These are phyloP conservation scores for Starmera caribaea DNA, from an alignment of 805 yeast species.

Conservation along the genomic window DNA sequence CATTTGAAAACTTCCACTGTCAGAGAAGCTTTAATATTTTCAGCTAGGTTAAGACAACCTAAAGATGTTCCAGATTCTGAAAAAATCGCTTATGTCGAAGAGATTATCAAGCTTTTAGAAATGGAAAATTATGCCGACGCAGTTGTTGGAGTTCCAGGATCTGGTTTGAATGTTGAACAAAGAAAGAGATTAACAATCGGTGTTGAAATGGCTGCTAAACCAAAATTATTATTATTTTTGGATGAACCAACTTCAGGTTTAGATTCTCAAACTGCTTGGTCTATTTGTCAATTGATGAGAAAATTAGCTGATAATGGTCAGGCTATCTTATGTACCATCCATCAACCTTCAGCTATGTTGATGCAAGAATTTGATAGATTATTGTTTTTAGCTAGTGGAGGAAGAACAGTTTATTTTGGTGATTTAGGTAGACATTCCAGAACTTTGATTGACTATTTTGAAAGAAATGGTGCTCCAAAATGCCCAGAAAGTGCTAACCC, in stretches of 20 bases:
- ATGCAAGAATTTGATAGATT: slow-evolving; percentile 61
- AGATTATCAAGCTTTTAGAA: slow-evolving; percentile 54
- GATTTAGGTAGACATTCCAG: slow-evolving; percentile 60
- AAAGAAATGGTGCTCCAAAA: slow-evolving; percentile 59
- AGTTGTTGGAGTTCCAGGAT: slow-evolving; percentile 69
- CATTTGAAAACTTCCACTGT: slow-evolving; percentile 64
- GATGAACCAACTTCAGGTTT: slow-evolving; percentile 73
- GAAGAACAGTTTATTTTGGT: slow-evolving; percentile 74
- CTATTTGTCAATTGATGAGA: slow-evolving; percentile 57
- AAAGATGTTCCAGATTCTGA: slow-evolving; percentile 43
- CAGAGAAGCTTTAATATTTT: slow-evolving; percentile 62
- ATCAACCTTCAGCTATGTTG: slow-evolving; percentile 67
- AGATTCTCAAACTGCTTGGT: slow-evolving; percentile 60
- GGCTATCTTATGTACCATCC: slow-evolving; percentile 68
- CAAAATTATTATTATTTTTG: slow-evolving; percentile 48
- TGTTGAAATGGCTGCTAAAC: slow-evolving; percentile 64
- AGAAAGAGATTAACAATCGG: slow-evolving; percentile 62
- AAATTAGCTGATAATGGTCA: slow-evolving; percentile 64
- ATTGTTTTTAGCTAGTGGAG: slow-evolving; percentile 63
- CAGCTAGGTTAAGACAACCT: slow-evolving; percentile 69
- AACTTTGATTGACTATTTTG: slow-evolving; percentile 56
- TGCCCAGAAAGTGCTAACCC: slow-evolving; percentile 59
- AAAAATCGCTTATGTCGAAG: slow-evolving; percentile 59
- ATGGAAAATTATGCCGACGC: slow-evolving; percentile 70
- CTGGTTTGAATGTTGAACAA: slow-evolving; percentile 62